Percentiles rank a stretch among this genome's conserved stretches.
phyloP scores from a whole-genome alignment of 2,329 filamentous ascomycete species.

The Aureobasidium vineae region DNA sequence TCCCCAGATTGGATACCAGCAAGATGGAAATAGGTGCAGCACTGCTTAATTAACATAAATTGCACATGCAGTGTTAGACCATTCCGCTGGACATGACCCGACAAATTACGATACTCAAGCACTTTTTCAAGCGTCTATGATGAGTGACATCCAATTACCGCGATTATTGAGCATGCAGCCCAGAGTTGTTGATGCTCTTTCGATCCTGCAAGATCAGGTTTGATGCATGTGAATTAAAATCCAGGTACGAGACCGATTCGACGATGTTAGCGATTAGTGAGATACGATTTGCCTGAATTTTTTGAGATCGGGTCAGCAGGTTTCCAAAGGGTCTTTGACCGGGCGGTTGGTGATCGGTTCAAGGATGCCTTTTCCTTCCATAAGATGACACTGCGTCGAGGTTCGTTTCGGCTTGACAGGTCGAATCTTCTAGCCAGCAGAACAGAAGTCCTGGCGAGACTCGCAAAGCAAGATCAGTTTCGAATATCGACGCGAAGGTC shows the following conservation, averaged over 20 bases:
- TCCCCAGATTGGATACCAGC: slow-evolving; percentile 6
- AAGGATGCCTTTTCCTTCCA: background rate
- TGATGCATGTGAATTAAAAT: background rate
- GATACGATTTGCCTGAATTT: background rate
- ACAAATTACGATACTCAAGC: background rate
- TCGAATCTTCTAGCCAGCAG: background rate
- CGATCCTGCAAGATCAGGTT: background rate
- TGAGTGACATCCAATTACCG: background rate
- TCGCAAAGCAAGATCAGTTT: background rate
- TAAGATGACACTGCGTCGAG: background rate
- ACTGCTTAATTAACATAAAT: background rate
- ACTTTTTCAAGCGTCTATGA: background rate
- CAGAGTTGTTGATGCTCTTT: background rate
- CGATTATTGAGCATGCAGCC: background rate
- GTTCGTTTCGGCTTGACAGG: slow-evolving; percentile 4
- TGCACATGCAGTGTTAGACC: background rate
- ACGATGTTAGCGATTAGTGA: background rate
- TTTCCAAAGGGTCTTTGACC: background rate
- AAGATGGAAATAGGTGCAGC: slow-evolving; percentile 1
- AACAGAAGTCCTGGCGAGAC: background rate
- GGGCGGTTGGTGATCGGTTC: background rate
- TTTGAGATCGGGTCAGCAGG: background rate
- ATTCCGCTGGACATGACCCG: background rate
- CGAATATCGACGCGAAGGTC: background rate
- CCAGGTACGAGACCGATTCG: background rate